phyloP scores from a whole-genome alignment of 306 rosid species.

The Myrica gale region DNA sequence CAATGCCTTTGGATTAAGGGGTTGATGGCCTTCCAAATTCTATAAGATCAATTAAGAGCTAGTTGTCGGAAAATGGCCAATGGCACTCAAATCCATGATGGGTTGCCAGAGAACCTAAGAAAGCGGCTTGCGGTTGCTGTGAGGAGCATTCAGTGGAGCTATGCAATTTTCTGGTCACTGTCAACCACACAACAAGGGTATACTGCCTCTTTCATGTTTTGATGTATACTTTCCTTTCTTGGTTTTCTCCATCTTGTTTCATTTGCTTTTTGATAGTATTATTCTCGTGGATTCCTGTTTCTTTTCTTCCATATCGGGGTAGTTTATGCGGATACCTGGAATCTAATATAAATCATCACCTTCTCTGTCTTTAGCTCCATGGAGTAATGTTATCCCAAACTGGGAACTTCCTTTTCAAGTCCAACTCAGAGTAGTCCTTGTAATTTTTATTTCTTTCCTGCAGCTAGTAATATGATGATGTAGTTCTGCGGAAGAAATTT shows the following conservation, averaged over 20 bases:
- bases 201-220: slow-evolving; percentile 20
- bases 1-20: neutral
- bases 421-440: neutral
- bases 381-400: neutral
- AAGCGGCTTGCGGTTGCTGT: slow-evolving; percentile 76
- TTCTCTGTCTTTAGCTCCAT: neutral
- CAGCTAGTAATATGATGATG: neutral
- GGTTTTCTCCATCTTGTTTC: neutral
- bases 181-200: slow-evolving; percentile 70
- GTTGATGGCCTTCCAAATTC: slow-evolving; percentile 13
- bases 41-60: neutral
- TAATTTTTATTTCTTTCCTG: neutral
- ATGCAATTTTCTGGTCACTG: slow-evolving; percentile 81
- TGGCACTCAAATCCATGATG: slow-evolving; percentile 44
- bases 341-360: neutral
- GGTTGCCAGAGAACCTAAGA: slow-evolving; percentile 45
- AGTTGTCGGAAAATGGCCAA: slow-evolving; percentile 34
- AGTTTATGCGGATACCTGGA: neutral
- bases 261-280: neutral
- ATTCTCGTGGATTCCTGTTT: slow-evolving; percentile 16
- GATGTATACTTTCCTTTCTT: neutral
- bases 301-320: slow-evolving; percentile 1
- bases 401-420: slow-evolving; percentile 1
- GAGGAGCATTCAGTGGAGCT: slow-evolving; percentile 84
- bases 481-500: slow-evolving; percentile 9